Evolutionary conservation across 768 basidiomycete species (phyloP).

Genomic region (Cystobasidiopsis lactophilus): DNA sequence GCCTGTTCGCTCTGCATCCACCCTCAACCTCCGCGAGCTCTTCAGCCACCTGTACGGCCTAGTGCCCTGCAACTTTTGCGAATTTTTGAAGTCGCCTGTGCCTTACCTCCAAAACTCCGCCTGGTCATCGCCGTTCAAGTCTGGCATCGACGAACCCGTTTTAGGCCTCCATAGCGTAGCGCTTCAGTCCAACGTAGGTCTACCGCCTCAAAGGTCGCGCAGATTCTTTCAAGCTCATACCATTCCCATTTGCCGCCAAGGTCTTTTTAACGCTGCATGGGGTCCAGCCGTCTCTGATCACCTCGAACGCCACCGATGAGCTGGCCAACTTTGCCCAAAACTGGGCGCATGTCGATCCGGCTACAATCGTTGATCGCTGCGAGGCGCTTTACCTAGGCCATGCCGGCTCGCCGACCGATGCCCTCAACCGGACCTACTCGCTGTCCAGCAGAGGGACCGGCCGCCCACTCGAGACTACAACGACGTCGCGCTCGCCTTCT

Average conservation of each 20-base stretch:
- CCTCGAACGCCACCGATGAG: not conserved
- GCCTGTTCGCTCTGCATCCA: no score
- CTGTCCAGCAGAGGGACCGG: no score
- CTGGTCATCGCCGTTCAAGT: not conserved
- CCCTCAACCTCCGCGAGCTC: no score
- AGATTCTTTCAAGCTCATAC: no score
- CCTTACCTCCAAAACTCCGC: not conserved
- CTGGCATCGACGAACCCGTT: not conserved
- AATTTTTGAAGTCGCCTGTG: not conserved
- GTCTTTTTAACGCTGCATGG: not conserved
- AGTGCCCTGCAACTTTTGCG: not conserved
- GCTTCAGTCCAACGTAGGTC: not conserved
- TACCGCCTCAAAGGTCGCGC: not conserved
- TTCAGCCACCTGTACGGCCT: not conserved
- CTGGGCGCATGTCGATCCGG: no score
- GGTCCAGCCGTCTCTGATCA: not conserved
- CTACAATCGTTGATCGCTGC: no score
- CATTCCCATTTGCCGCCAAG: no score
- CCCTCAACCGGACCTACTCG: no score
- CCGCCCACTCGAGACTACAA: no score
- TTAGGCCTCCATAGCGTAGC: not conserved
- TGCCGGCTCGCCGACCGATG: no score
- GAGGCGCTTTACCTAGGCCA: no score
- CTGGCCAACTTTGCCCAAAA: not conserved
- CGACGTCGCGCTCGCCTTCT: no score